Percentiles rank a stretch among this genome's conserved stretches.
Evolutionary conservation across 129 eudicot genomes (phyloP).

Genomic region (Chrysanthemum lavandulifolium): DNA sequence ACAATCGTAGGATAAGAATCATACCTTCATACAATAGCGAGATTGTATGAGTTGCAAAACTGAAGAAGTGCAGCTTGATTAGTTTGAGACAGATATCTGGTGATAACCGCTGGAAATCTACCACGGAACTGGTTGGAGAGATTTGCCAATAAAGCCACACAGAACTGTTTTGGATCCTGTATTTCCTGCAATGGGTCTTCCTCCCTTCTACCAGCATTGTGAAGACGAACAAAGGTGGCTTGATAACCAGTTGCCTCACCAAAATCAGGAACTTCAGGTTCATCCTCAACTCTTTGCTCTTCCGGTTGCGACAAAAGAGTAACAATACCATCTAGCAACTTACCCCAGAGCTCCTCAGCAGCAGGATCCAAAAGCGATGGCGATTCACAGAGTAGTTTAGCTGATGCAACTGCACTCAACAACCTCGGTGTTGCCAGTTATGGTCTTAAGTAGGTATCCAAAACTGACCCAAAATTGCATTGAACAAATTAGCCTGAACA

Average conservation of each 20-base stretch:
- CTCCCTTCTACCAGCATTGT: slow-evolving; percentile 86
- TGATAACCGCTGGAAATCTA: slow-evolving; percentile 48
- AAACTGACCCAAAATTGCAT: slow-evolving; percentile 55
- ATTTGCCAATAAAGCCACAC: slow-evolving; percentile 62
- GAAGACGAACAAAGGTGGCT: slow-evolving; percentile 74
- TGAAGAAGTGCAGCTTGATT: slow-evolving; percentile 84
- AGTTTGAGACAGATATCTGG: slow-evolving; percentile 61
- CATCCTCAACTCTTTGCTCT: slow-evolving; percentile 88
- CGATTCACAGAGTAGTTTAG: slow-evolving; percentile 77
- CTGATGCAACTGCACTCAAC: slow-evolving; percentile 79
- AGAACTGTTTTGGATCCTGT: slow-evolving; percentile 73
- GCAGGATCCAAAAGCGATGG: slow-evolving; percentile 51
- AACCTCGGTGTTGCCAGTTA: slow-evolving; percentile 71
- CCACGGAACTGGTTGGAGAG: slow-evolving; percentile 63
- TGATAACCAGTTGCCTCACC: slow-evolving; percentile 70
- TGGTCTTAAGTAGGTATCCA: slow-evolving; percentile 87
- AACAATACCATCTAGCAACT: slow-evolving; percentile 79
- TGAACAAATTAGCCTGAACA: slow-evolving; percentile 66
- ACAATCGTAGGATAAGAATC: not conserved
- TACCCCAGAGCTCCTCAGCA: slow-evolving; percentile 65
- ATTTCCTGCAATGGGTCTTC: slow-evolving; percentile 88
- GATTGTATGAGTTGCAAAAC: slow-evolving; percentile 59
- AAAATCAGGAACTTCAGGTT: slow-evolving; percentile 92
- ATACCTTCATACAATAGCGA: slow-evolving; percentile 60
- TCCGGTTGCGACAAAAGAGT: slow-evolving; percentile 86